These are phyloP conservation scores for Leishmania major DNA, from an alignment of 208 protist genomes.

Conservation along the genomic window DNA sequence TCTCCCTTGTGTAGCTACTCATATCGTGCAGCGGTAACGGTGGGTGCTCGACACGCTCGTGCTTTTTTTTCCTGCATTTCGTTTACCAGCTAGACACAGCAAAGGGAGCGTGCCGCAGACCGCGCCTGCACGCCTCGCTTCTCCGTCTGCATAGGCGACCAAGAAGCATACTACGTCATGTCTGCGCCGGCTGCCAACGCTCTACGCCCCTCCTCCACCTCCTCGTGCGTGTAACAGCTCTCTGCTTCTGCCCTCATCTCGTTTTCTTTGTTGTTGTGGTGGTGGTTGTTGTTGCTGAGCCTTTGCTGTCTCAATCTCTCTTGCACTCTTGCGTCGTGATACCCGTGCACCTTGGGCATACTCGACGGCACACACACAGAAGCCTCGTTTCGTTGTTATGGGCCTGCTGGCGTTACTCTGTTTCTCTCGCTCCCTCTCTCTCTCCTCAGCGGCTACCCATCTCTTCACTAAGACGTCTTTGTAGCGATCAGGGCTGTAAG, in stretches of 20 bases:
- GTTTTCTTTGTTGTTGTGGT: neutral
- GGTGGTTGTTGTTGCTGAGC: neutral
- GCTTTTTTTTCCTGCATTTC: neutral
- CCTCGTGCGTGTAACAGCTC: neutral
- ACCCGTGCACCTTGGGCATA: neutral
- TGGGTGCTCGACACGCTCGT: neutral
- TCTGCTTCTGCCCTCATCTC: neutral
- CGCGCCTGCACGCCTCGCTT: neutral
- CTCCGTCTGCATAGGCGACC: neutral
- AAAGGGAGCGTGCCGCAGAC: neutral
- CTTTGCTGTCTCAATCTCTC: neutral
- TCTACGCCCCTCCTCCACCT: neutral
- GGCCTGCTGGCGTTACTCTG: neutral
- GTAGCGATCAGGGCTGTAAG: neutral
- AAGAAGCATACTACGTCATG: neutral
- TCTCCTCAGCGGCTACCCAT: neutral
- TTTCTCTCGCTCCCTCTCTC: neutral
- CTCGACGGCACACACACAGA: neutral
- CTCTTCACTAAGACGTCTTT: neutral
- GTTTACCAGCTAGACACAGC: neutral
- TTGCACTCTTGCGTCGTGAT: neutral
- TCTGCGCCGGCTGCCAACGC: neutral
- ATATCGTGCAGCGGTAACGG: neutral
- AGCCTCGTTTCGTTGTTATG: neutral
- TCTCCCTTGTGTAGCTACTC: neutral